phyloP scores from a whole-genome alignment of 345 rosid genomes.

The Populus deltoides region DNA sequence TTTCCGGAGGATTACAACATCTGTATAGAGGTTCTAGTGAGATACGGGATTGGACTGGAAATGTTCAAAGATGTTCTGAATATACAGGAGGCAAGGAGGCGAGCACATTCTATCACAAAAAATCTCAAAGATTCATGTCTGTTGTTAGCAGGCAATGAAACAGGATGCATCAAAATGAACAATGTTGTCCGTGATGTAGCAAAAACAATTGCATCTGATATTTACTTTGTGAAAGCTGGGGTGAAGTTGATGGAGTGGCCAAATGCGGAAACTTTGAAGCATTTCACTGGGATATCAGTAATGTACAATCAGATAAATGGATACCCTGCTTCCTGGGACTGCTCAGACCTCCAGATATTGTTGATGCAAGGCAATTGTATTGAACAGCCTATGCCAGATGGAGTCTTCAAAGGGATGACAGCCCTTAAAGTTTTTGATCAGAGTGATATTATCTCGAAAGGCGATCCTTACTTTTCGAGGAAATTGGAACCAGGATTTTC shows the following conservation, averaged over 20 bases:
- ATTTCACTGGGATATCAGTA: too few species aligned
- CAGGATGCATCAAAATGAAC: background rate
- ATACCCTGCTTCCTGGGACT: too few species aligned
- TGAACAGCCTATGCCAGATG: too few species aligned
- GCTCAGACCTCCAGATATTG: too few species aligned
- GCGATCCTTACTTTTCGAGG: too few species aligned
- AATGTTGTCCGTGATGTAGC: constrained; percentile 14
- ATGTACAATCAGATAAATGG: too few species aligned
- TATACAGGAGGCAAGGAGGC: constrained; percentile 13
- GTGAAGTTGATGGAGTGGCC: background rate
- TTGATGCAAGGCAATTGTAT: too few species aligned
- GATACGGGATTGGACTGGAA: constrained; percentile 17
- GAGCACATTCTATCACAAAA: background rate
- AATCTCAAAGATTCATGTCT: constrained; percentile 12
- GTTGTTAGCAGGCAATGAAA: background rate
- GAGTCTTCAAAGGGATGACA: too few species aligned
- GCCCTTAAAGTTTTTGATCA: too few species aligned
- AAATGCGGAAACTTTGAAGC: background rate
- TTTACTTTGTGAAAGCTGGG: background rate
- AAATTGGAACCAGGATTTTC: too few species aligned
- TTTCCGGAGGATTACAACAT: background rate
- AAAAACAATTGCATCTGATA: constrained; percentile 11
- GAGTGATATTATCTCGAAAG: too few species aligned
- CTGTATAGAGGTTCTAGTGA: constrained; percentile 1
- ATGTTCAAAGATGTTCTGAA: background rate